These are phyloP conservation scores for Pseudocercospora vitis DNA, from an alignment of 2,329 filamentous ascomycete genomes.

Conservation along the genomic window DNA sequence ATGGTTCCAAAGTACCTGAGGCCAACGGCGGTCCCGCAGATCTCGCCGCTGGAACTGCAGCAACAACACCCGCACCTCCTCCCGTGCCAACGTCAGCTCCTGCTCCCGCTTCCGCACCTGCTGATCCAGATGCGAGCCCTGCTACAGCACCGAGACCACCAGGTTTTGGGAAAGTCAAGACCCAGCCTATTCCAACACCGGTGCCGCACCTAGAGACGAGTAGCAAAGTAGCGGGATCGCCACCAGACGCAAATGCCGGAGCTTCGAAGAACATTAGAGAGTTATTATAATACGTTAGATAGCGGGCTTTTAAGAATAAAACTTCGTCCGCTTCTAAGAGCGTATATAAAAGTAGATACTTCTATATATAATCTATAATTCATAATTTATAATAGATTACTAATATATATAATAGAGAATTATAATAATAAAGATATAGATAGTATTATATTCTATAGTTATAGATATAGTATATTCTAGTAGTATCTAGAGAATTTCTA, in stretches of 20 bases:
- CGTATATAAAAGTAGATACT: too few species aligned
- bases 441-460: too few species aligned
- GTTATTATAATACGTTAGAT: too few species aligned
- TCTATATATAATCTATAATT: too few species aligned
- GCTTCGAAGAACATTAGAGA: background rate
- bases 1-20: background rate
- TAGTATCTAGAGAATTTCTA: too few species aligned
- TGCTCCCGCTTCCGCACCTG: background rate
- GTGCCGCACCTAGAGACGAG: conserved; percentile 5
- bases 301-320: too few species aligned
- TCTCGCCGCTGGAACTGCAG: background rate
- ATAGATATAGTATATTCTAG: too few species aligned
- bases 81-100: background rate
- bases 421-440: too few species aligned
- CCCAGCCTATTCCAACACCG: background rate
- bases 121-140: conserved; percentile 21
- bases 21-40: conserved; percentile 7
- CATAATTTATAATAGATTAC: too few species aligned
- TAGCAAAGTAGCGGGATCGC: background rate
- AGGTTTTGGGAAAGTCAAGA: conserved; percentile 1
- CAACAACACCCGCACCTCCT: background rate
- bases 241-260: conserved; percentile 4
- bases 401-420: too few species aligned
- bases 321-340: too few species aligned
- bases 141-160: conserved; percentile 15